Evolutionary conservation across 2,329 filamentous ascomycete species (phyloP), one percentile per base, ranked within the genome.

Genomic region (Drechslerella dactyloides): DNA sequence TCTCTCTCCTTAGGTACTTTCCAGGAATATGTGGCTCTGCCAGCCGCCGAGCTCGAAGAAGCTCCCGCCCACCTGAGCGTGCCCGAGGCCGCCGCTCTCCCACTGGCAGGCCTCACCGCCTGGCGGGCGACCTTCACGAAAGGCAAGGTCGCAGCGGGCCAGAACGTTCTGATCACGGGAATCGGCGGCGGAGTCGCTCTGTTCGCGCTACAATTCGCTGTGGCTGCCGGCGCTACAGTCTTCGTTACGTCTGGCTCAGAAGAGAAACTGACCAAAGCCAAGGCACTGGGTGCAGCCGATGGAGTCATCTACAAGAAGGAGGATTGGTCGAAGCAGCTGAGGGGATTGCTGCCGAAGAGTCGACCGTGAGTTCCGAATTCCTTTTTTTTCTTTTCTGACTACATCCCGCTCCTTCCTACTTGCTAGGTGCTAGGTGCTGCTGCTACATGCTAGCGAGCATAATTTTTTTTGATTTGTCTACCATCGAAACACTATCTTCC

Each of bases 121-220:
- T 97, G 91, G 91, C 84, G 94, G 50, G 93, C 93, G 0, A 82
- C 96, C 48, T 85, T 94, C 57, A 89, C 85, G 5, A 97, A 97
- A 83, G 87, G 85, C 54, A 86, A 88, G 74, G 85, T 85, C 5
- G 81, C 82, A 65, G 80, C 81, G 0, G 90, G 90, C 1, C 82
- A 85, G 73, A 96, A 96, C 77, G 83, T 97, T 2, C 82, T 97
- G 33, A 81, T 97, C 46, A 97, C 93, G 2, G 93, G 93, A 0
- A 96, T 97, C 79, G 93, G 93, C 0, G 93, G 93, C 37, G 93
- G 93, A 48, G 93, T 97, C 0, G 93, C 93, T 35, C 82, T 97
- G 62, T 88, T 90, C 82, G 89, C 85, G 4, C 81, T 97, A 75
- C 84, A 91, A 79, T 96, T 96, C 80, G 92, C 86, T 10, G 86